phyloP scores from a whole-genome alignment of 805 yeast species.

The Suhomyces xylopsoci region DNA sequence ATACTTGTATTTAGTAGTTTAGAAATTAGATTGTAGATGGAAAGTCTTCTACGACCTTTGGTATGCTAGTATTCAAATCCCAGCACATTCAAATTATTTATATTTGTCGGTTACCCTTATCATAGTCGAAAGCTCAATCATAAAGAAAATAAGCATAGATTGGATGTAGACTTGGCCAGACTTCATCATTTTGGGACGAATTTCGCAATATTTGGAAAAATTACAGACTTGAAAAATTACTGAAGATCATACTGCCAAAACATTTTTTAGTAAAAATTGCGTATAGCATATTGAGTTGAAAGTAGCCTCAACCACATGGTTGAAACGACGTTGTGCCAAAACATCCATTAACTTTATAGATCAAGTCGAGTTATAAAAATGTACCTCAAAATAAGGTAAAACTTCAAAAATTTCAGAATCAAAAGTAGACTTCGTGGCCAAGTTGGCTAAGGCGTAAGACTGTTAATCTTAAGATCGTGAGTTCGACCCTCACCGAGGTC shows the following conservation, averaged over 20 bases:
- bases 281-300: no score
- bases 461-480: slow-evolving; percentile 19
- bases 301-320: not conserved
- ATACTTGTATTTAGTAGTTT: not conserved
- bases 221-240: not conserved
- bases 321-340: not conserved
- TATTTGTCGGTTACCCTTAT: not conserved
- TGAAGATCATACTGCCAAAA: not conserved
- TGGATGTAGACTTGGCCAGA: not conserved
- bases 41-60: not conserved
- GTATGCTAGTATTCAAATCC: not conserved
- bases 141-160: no score
- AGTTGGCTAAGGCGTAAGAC: slow-evolving; percentile 27
- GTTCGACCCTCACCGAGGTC: slow-evolving; percentile 20
- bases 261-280: not conserved
- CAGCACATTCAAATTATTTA: not conserved
- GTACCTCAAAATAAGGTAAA: not conserved
- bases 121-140: not conserved
- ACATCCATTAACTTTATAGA: no score
- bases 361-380: no score
- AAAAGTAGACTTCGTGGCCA: slow-evolving; percentile 24
- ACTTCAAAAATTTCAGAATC: no score
- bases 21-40: not conserved
- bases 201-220: not conserved
- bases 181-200: not conserved